phyloP scores from a whole-genome alignment of 768 basidiomycete species.

The Tricholoma matsutake region DNA sequence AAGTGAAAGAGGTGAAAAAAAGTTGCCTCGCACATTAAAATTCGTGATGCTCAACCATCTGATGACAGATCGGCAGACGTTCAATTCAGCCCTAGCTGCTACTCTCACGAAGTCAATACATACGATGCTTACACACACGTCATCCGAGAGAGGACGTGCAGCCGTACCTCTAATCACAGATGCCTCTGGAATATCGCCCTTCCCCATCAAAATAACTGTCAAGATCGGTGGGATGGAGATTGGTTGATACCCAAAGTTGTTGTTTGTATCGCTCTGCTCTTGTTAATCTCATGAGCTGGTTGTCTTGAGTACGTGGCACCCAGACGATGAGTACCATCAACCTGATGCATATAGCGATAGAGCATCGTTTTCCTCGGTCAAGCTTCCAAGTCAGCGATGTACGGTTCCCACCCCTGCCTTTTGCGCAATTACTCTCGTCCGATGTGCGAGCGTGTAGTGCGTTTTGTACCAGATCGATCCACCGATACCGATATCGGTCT shows the following conservation, averaged over 20 bases:
- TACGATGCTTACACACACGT: conserved; percentile 73
- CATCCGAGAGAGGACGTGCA: conserved; percentile 71
- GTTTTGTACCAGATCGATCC: too few relatives aligned
- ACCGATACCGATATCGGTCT: too few relatives aligned
- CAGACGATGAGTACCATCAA: neutral
- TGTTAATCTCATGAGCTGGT: neutral
- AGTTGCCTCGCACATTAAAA: neutral
- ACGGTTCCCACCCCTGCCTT: too few relatives aligned
- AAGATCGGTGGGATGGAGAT: conserved; percentile 67
- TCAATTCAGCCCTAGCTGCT: conserved; percentile 54
- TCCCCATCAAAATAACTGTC: conserved; percentile 69
- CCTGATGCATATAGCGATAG: neutral
- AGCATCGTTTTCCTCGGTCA: neutral
- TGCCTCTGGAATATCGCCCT: conserved; percentile 72
- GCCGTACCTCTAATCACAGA: conserved; percentile 82
- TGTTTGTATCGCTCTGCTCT: neutral
- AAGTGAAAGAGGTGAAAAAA: conserved; percentile 51
- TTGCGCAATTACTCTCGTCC: too few relatives aligned
- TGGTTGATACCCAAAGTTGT: conserved; percentile 16
- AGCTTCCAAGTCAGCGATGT: neutral
- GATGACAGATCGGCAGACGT: conserved; percentile 42
- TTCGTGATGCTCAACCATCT: neutral
- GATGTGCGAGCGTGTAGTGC: too few relatives aligned
- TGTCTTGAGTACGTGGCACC: neutral
- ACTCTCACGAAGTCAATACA: conserved; percentile 65